Base-by-base conservation (phyloP, 208 protist species). In the Trypanosoma mega region DNA sequence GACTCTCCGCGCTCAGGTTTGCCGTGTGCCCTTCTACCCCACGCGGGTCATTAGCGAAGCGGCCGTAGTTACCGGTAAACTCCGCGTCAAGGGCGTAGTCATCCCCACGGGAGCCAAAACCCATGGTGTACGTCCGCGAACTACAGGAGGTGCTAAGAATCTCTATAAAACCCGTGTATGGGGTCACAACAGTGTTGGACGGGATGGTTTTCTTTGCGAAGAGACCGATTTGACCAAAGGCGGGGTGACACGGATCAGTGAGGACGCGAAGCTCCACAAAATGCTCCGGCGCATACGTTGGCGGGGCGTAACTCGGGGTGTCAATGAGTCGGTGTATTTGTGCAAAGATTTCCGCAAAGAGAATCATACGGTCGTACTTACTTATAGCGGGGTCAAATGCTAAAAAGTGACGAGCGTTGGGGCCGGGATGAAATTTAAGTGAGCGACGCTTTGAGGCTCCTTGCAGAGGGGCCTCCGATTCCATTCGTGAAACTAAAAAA, bases 121-220 rank as follows among this genome's bases (percentile, higher is more conserved):
- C 86, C 90, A 96, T 96, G 8, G 86, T 92, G 70, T 96, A 96
- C 12, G 86, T 92, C 44, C 86, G 82, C 1, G 85, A 93, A 60
- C 84, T 96, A 52, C 83, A 84, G 34, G 85, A 86, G 16, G 84
- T 89, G 47, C 58, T 52, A 51, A 90, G 90, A 12, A 90, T 76
- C 61, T 96, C 85, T 23, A 96, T 81, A 52, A 89, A 85, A 16
- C 90, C 90, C 9, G 79, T 68, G 62, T 96, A 96, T 0, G 86
- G 73, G 3, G 82, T 90, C 16, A 96, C 74, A 34, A 93, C 74
- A 3, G 76, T 83, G 62, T 93, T 90, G 39, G 63, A 39, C 0
- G 86, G 76, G 24, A 96, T 93, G 7, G 59, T 56, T 26, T 49
- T 53, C 51, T 78, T 86, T 2, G 86, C 90, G 66, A 86, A 93